Evolutionary conservation across 345 rosid genomes (phyloP), one percentile per base, ranked within the genome.

Genomic region (Lumnitzera racemosa): DNA sequence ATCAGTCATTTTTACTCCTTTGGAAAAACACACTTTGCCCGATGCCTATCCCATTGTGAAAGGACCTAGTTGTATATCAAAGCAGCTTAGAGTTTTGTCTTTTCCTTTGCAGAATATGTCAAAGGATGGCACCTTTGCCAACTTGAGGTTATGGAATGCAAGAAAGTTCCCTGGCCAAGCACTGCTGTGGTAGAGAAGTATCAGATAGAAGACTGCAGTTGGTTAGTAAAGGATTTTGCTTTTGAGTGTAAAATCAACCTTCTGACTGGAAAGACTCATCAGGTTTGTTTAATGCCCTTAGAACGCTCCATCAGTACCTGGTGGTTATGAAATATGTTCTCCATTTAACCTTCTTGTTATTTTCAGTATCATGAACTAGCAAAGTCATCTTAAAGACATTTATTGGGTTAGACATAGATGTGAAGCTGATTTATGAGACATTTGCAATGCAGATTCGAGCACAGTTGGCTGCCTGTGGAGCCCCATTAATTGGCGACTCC

Each of bases 251-350:
- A 76, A 76, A 85, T 91, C 65, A 91, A 87, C 75, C 95, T 91
- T 58, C 36, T 91, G 74, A 91, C 98, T 66, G 98, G 98, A 31
- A 83, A 81, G n/a, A 91, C 98, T 61, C 96, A 89, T 74, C 98
- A 91, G 96, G 96, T 89, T 49, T 59, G 54, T 68, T 17, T 13
- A 48, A 61, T 53, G 15, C 55, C 55, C n/a, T 48, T 58, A 17
- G 64, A 16, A 41, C 53, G 41, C 41, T 31, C 15, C 29, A 1
- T 36, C 43, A 1, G 10, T 27, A 2, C 7, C 11, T 36, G 43
- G 11, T 36, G 7, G 43, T 4, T 36, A 5, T 36, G 43, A 9
- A 9, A 36, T 36, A 36, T 36, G 9, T 55, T 56, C 27, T 24
- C 55, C 24, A 17, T 46, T 0, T 17, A 14, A 65, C 16, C 51